phyloP scores from a whole-genome alignment of 139 green algal species.

The Chara braunii region DNA sequence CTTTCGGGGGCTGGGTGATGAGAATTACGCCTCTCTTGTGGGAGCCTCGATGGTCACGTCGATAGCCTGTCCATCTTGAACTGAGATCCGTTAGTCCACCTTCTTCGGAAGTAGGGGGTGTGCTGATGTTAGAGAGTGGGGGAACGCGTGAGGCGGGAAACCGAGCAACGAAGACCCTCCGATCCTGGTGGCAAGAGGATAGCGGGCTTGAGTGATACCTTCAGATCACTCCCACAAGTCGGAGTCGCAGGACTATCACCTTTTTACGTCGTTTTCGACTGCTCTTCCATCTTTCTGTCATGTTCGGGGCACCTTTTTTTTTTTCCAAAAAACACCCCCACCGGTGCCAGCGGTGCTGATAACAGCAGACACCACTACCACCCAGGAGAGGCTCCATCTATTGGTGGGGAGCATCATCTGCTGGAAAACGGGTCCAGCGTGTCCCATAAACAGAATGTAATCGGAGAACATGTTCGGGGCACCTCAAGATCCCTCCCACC shows the following conservation, averaged over 20 bases:
- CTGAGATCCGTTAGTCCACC: slow-evolving; percentile 12
- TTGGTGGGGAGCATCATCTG: too few relatives aligned
- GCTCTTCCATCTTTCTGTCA: too few relatives aligned
- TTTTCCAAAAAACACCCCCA: too few relatives aligned
- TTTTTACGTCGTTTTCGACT: too few relatives aligned
- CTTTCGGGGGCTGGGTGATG: slow-evolving; percentile 1
- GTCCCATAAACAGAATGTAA: too few relatives aligned
- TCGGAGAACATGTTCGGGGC: too few relatives aligned
- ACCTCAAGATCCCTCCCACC: too few relatives aligned
- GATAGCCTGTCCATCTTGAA: slow-evolving; percentile 36
- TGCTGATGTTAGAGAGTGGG: slow-evolving; percentile 34
- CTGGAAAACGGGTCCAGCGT: too few relatives aligned
- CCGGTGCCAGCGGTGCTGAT: too few relatives aligned
- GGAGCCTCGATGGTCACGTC: slow-evolving; percentile 1
- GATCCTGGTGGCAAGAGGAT: slow-evolving; percentile 29
- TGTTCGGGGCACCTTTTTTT: too few relatives aligned
- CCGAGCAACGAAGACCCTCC: slow-evolving; percentile 42
- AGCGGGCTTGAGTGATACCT: slow-evolving; percentile 27
- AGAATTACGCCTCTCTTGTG: neutral
- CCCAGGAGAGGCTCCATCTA: too few relatives aligned
- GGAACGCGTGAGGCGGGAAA: slow-evolving; percentile 44
- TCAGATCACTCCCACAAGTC: slow-evolving; percentile 1
- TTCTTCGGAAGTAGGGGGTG: neutral
- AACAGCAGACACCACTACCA: too few relatives aligned
- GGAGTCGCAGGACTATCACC: neutral